Base-by-base conservation (phyloP, 805 yeast species). In the Tetrapisispora arboricola region DNA sequence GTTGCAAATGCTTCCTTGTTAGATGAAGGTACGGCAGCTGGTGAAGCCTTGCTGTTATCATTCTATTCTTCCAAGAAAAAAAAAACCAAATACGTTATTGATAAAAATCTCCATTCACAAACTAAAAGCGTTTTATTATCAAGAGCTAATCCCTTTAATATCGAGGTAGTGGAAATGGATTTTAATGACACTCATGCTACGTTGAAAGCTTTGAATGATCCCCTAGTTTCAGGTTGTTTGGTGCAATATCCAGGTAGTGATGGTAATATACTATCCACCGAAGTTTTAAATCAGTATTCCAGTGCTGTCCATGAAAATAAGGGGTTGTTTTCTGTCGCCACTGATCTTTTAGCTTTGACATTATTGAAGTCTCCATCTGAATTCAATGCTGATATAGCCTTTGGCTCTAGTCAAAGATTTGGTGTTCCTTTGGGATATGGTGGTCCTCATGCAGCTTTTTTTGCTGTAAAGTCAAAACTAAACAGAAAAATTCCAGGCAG, bases 361-460 rank as follows among this genome's bases (percentile, higher is more conserved):
- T 60, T 92, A 32, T 65, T 90, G 45, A 78, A 80, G 52, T 84
- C 96, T 15, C 98, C 98, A 3, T 68, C 82, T 16, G 71, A 75
- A 31, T 84, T 83, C 54, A 87, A 86, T 41, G 97, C 97, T 32
- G 98, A 92, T 60, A 82, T 92, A 38, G 96, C 82, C 2, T 68
- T 92, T 34, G 98, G 98, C 36, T 77, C 87, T 8, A 74, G 96
- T 4, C 98, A 92, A 70, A 73, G 98, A 62, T 86, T 92, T 53
- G 98, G 98, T 55, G 96, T 90, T 30, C 97, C 98, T 41, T 75
- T 90, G 68, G 98, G 97, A 6, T 92, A 78, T 59, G 98, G 98
- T 56, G 98, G 98, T 17, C 98, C 98, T 3, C 98, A 92, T 62
- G 97, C 98, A 36, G 98, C 95, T 0, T 92, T 85, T 66, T 88